Evolutionary conservation across 768 basidiomycete genomes (phyloP).

Genomic region (Tylopilus sp.): DNA sequence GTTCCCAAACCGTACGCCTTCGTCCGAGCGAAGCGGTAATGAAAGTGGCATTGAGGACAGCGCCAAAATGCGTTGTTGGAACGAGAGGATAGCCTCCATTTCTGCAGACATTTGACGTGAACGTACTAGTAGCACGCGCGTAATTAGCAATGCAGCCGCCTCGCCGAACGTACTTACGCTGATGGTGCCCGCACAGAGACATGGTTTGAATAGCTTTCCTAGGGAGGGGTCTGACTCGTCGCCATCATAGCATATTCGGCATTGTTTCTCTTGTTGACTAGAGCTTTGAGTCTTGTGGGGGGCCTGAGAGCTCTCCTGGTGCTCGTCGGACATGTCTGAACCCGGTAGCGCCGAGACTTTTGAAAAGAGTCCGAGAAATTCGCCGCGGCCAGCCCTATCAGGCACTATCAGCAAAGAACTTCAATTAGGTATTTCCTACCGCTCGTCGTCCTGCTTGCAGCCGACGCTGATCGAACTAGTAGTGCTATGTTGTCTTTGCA

Average conservation of each 20-base stretch:
- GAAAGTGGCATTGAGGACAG: conserved; percentile 78
- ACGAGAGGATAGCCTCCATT: conserved; percentile 63
- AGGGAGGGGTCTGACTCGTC: conserved; percentile 53
- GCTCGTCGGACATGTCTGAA: conserved; percentile 15
- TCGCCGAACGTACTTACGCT: conserved; percentile 40
- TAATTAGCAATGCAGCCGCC: conserved; percentile 17
- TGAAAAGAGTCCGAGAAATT: neutral
- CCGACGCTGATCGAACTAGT: too few species aligned
- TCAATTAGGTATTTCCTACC: neutral
- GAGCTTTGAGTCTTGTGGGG: conserved; percentile 12
- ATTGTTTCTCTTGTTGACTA: conserved; percentile 54
- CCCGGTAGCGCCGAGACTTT: neutral
- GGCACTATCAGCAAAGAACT: neutral
- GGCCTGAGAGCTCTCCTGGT: conserved; percentile 6
- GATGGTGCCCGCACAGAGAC: conserved; percentile 69
- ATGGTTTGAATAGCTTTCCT: conserved; percentile 78
- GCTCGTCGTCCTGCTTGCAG: neutral
- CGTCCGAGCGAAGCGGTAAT: conserved; percentile 74
- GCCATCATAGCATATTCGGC: conserved; percentile 82
- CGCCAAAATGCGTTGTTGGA: conserved; percentile 71
- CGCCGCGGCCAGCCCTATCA: neutral
- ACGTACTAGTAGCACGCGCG: conserved; percentile 52
- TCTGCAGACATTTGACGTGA: conserved; percentile 74
- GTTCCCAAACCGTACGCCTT: conserved; percentile 67
- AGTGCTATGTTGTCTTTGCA: neutral